Conservation (phyloP, 2,329 filamentous ascomycete species). For the Fusarium sp. region DNA sequence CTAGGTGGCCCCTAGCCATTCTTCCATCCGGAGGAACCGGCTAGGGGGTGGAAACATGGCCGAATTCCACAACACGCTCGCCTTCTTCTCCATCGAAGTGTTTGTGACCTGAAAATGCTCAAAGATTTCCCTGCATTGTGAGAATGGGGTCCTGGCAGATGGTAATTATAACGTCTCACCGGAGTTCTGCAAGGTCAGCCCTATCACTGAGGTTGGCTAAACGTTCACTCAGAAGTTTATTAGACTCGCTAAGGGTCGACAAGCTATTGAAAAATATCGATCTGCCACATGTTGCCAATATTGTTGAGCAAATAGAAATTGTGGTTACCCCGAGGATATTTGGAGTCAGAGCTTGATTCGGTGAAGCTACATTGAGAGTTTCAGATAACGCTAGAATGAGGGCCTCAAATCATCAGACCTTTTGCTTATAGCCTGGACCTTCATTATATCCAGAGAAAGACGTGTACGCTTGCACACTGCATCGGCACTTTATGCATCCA, state of each 20-base stretch:
- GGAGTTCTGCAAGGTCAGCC: background rate
- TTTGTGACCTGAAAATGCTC: background rate
- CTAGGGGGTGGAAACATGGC: conserved; percentile 3
- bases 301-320: background rate
- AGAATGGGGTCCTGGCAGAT: accelerated
- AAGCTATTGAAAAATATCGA: conserved; percentile 2
- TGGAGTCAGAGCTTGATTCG: background rate
- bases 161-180: background rate
- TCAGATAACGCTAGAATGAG: background rate
- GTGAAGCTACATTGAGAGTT: background rate
- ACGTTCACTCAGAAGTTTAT: background rate
- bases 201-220: background rate
- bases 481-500: background rate
- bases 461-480: too few relatives aligned
- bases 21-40: background rate
- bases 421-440: background rate
- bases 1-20: background rate
- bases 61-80: background rate
- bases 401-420: background rate
- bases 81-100: background rate
- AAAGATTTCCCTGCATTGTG: background rate
- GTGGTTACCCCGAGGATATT: accelerated
- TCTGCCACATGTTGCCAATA: background rate
- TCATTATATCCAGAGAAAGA: background rate
- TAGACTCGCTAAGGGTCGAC: background rate